phyloP scores from a whole-genome alignment of 805 yeast genomes.

The Hermanozyma aechmeae region DNA sequence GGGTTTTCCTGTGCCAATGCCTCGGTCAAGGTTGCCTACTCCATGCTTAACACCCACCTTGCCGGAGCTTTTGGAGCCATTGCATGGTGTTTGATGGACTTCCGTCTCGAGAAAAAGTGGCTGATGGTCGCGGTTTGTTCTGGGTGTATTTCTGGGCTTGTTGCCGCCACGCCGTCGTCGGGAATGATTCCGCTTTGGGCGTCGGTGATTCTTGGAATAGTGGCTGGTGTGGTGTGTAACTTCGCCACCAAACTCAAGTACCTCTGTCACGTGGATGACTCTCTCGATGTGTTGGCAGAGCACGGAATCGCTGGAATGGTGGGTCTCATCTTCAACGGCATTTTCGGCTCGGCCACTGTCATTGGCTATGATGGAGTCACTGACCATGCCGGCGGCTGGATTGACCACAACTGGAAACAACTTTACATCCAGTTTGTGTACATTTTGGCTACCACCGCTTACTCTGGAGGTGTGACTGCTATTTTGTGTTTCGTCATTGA shows the following conservation, averaged over 20 bases:
- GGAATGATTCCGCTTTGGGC: constrained; percentile 92
- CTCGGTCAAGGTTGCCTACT: constrained; percentile 73
- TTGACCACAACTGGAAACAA: constrained; percentile 84
- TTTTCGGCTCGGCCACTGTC: constrained; percentile 82
- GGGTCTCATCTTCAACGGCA: constrained; percentile 81
- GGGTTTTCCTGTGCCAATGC: constrained; percentile 85
- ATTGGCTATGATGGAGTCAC: constrained; percentile 86
- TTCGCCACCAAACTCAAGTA: constrained; percentile 83
- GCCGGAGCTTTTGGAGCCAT: constrained; percentile 87
- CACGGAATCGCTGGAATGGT: constrained; percentile 95
- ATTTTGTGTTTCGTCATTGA: constrained; percentile 65
- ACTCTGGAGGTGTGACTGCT: constrained; percentile 67
- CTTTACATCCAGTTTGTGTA: constrained; percentile 85
- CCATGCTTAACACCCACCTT: constrained; percentile 85
- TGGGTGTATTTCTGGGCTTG: constrained; percentile 91
- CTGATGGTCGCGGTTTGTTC: constrained; percentile 93
- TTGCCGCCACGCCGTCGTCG: constrained; percentile 93
- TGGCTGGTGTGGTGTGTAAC: constrained; percentile 79
- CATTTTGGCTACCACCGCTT: constrained; percentile 65
- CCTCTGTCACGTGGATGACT: constrained; percentile 75
- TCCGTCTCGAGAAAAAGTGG: constrained; percentile 81
- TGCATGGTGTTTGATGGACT: constrained; percentile 88
- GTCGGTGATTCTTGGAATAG: constrained; percentile 74
- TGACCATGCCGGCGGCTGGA: constrained; percentile 86
- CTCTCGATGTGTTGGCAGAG: constrained; percentile 94